phyloP scores from a whole-genome alignment of 371 early-diverging fungal species.

The Coemansia sp. region DNA sequence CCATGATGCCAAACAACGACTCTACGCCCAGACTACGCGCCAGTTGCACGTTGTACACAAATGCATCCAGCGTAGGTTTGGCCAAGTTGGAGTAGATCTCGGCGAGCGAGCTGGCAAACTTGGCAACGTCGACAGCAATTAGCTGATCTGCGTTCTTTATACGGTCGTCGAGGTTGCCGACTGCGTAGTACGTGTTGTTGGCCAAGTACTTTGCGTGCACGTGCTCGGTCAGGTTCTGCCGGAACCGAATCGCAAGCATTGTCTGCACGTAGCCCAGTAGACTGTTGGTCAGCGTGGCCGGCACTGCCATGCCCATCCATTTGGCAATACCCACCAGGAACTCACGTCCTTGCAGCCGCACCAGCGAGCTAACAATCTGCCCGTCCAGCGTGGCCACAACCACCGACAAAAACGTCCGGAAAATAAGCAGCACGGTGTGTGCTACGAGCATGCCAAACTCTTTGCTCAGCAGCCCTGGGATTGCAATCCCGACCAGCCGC shows the following conservation, averaged over 20 bases:
- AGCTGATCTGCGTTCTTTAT: conserved; percentile 83
- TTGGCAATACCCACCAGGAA: conserved; percentile 77
- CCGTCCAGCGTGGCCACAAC: conserved; percentile 92
- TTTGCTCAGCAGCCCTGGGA: conserved; percentile 65
- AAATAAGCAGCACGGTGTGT: conserved; percentile 56
- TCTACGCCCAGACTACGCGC: conserved; percentile 77
- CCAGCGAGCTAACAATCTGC: conserved; percentile 85
- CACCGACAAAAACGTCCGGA: conserved; percentile 79
- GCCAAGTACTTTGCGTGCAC: conserved; percentile 76
- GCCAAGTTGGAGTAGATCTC: conserved; percentile 80
- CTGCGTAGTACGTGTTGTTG: conserved; percentile 78
- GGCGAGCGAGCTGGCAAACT: conserved; percentile 72
- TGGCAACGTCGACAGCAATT: conserved; percentile 79
- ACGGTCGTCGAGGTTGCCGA: conserved; percentile 78
- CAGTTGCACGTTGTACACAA: conserved; percentile 78
- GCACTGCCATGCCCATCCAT: conserved; percentile 92
- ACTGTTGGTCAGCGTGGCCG: conserved; percentile 95
- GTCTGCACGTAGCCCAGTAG: conserved; percentile 60
- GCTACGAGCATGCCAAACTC: conserved; percentile 66
- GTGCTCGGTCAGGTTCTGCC: conserved; percentile 70
- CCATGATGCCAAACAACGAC: conserved; percentile 76
- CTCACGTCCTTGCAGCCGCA: conserved; percentile 57
- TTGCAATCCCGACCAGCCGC: conserved; percentile 68
- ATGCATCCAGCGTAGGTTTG: conserved; percentile 79
- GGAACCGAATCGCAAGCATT: conserved; percentile 71